These are phyloP conservation scores for Picea mariana DNA, from an alignment of 83 land plant species.

Conservation along the genomic window DNA sequence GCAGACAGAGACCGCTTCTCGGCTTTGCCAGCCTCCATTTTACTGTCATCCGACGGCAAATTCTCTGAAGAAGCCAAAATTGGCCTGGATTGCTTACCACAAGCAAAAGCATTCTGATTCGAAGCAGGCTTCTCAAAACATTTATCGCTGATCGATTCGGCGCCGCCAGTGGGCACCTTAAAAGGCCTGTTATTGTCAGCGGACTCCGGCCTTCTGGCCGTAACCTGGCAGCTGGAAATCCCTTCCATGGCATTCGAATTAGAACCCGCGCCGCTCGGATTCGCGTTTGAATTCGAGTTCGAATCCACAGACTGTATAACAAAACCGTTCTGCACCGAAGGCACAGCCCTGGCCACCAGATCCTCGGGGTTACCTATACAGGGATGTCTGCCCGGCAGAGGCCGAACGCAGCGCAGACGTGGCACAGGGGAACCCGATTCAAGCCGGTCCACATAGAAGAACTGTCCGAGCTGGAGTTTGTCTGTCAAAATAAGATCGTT, in stretches of 20 bases:
- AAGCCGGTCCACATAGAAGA: slow-evolving; percentile 61
- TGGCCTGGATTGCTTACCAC: neutral
- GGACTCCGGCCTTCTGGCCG: neutral
- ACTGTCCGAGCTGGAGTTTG: slow-evolving; percentile 74
- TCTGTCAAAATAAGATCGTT: slow-evolving; percentile 57
- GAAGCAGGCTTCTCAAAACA: slow-evolving; percentile 19
- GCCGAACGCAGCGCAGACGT: slow-evolving; percentile 46
- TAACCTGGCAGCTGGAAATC: neutral
- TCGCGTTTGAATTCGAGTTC: slow-evolving; percentile 10
- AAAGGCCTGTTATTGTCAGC: slow-evolving; percentile 1
- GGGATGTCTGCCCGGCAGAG: slow-evolving; percentile 52
- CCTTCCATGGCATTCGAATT: slow-evolving; percentile 8
- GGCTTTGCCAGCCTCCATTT: slow-evolving; percentile 25
- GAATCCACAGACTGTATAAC: slow-evolving; percentile 30
- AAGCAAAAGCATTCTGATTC: slow-evolving; percentile 17
- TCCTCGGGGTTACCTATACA: slow-evolving; percentile 55
- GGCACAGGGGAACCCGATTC: slow-evolving; percentile 49
- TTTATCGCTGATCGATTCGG: neutral
- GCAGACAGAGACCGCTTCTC: slow-evolving; percentile 32
- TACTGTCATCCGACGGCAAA: neutral
- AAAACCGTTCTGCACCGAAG: slow-evolving; percentile 21
- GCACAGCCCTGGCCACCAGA: slow-evolving; percentile 24
- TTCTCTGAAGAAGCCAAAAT: slow-evolving; percentile 10
- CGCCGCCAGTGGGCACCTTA: neutral
- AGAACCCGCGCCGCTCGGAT: slow-evolving; percentile 21